A percentile compares a stretch with the other conserved stretches of the same genome.
These are phyloP conservation scores for Bruguiera hainesii DNA, from an alignment of 441 rosid species.

Conservation along the genomic window DNA sequence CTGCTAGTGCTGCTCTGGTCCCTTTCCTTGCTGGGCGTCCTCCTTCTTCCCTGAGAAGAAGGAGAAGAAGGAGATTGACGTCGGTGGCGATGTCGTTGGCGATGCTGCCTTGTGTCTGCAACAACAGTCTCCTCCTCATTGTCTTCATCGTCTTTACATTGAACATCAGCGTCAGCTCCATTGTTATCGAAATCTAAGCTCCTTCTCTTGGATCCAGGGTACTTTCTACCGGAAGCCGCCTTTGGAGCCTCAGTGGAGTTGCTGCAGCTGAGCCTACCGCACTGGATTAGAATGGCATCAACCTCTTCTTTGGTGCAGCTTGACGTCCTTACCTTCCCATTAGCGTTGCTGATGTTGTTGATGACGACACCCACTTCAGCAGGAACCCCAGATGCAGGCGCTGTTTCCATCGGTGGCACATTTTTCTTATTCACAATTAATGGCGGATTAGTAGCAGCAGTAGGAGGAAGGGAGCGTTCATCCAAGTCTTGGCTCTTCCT, in stretches of 20 bases:
- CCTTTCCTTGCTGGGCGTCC: constrained; percentile 88
- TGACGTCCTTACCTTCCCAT: constrained; percentile 38
- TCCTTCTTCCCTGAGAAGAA: constrained; percentile 57
- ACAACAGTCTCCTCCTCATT: constrained; percentile 23
- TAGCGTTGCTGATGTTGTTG: constrained; percentile 8
- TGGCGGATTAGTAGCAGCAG: background rate
- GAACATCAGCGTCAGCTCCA: constrained; percentile 18
- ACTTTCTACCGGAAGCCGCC: constrained; percentile 43
- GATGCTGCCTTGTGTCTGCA: constrained; percentile 37
- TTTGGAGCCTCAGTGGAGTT: constrained; percentile 45
- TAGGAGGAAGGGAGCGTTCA: constrained; percentile 28
- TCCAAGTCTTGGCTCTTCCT: constrained; percentile 47
- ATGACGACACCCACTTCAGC: constrained; percentile 23
- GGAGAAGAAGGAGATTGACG: constrained; percentile 31
- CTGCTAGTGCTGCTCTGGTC: constrained; percentile 52
- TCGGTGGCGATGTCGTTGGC: constrained; percentile 41
- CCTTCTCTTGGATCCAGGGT: constrained; percentile 80
- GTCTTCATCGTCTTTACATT: constrained; percentile 38
- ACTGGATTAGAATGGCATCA: constrained; percentile 86
- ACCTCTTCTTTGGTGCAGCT: constrained; percentile 74
- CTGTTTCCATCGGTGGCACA: background rate
- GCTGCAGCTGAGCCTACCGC: constrained; percentile 77
- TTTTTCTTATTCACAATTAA: constrained; percentile 4
- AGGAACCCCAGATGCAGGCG: constrained; percentile 8
- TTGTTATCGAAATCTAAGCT: constrained; percentile 70